phyloP scores from a whole-genome alignment of 192 early-diverging fungal genomes.

The Backusella sp. region DNA sequence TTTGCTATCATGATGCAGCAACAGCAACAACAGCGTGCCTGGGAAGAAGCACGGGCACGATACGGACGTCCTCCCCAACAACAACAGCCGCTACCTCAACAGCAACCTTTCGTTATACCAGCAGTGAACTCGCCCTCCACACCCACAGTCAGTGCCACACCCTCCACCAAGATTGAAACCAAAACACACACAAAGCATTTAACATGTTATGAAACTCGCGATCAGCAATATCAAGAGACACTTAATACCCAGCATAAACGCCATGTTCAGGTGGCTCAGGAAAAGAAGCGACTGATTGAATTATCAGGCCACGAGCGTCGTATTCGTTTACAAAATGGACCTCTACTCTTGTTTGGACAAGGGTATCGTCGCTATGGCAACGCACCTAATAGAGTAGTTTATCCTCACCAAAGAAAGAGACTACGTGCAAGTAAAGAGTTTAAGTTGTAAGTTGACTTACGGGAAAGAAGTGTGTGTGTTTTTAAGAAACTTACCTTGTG shows the following conservation, averaged over 20 bases:
- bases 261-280: conserved; percentile 41
- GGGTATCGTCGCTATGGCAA: conserved; percentile 65
- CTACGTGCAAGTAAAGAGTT: conserved; percentile 45
- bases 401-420: conserved; percentile 48
- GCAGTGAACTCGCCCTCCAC: background rate
- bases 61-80: background rate
- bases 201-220: conserved; percentile 42
- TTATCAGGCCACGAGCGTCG: conserved; percentile 34
- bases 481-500: conserved; percentile 7
- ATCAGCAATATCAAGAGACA: conserved; percentile 44
- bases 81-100: background rate
- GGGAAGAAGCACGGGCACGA: background rate
- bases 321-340: conserved; percentile 30
- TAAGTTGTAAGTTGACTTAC: conserved; percentile 43
- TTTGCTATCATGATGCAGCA: background rate
- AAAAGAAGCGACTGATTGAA: conserved; percentile 44
- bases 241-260: conserved; percentile 49
- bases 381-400: conserved; percentile 44
- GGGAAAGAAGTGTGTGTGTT: background rate
- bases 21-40: background rate
- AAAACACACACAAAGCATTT: conserved; percentile 28
- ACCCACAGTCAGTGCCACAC: background rate
- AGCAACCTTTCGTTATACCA: background rate
- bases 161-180: background rate
- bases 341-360: conserved; percentile 44